Base-by-base conservation (phyloP, 768 basidiomycete species). In the Suillus lakei region DNA sequence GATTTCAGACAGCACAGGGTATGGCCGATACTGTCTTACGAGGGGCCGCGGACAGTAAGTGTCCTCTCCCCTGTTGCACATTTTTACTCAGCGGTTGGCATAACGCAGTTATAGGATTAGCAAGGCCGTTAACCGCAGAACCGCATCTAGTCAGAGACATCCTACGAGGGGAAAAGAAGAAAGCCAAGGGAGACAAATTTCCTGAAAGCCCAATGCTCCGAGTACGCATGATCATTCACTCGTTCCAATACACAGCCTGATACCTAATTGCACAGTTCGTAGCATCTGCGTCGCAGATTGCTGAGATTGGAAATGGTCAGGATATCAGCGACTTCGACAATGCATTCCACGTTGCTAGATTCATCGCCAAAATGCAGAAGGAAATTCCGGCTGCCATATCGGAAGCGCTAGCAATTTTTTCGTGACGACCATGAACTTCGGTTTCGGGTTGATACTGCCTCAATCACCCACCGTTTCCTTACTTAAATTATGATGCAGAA, bases 151-250 rank as follows among this genome's bases (percentile, higher is more conserved):
- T 66, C 28, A 71, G 70, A 60, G 73, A 77, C 10, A 69, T 77
- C 46, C 30, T 78, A 46, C 71, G 65, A 21, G 76, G 75, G 12
- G 58, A 51, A 15, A 77, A 71, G 53, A 23, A 51, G 4, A 60
- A 50, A 21, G 75, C 74, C 39, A 77, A 75, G 46, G 21, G 68
- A 23, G 68, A 76, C 36, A 71, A 66, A 36, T 62, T 79, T 3
- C 84, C 83, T 21, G 77, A 79, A 10, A 80, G 84, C 15, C 84
- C 75, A 15, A 55, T 75, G 5, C 54, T 78, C 9, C 72, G 69
- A 60, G 76, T 78, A n/a, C 43, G 67, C 61, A 32, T 23, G 6
- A 4, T 12, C 21, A 54, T 34, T n/a, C 62, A 39, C 26, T 60
- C 26, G 1, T 4, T 39, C 41, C 26, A 10, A 41, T 36, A 21